Evolutionary conservation across 1,284 basidiomycete genomes (phyloP).

Genomic region (Microbotryum silenes-acaulis): DNA sequence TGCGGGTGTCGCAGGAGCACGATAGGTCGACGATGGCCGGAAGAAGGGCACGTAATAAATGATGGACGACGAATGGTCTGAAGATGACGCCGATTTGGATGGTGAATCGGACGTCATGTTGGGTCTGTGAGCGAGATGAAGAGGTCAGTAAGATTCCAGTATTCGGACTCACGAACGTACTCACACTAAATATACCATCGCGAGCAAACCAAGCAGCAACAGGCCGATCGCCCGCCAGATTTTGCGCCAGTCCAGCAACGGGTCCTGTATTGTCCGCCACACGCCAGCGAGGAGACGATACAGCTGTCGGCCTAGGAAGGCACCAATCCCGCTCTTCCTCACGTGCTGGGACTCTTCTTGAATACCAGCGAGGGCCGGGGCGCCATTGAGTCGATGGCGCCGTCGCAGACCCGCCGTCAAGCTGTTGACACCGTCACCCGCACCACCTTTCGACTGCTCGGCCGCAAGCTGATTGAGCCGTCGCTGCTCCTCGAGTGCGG

Average conservation of each 20-base stretch:
- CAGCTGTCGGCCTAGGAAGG: constrained; percentile 14
- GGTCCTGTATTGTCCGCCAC: constrained; percentile 14
- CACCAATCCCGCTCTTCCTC: neutral
- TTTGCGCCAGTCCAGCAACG: constrained; percentile 31
- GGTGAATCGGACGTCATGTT: too few species aligned
- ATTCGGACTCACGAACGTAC: too few species aligned
- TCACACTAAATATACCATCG: too few species aligned
- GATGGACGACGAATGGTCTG: neutral
- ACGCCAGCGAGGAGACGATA: neutral
- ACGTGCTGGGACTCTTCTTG: neutral
- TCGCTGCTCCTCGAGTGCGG: constrained; percentile 17
- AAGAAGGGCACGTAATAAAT: constrained; percentile 8
- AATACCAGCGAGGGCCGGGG: constrained; percentile 1
- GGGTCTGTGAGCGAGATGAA: too few species aligned
- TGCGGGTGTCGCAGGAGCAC: constrained; percentile 52
- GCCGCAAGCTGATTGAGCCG: neutral
- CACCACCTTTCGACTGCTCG: neutral
- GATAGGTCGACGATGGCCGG: constrained; percentile 34
- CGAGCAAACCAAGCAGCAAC: too few species aligned
- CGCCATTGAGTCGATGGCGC: neutral
- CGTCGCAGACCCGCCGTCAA: neutral
- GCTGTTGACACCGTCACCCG: neutral
- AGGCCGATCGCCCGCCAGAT: constrained; percentile 45
- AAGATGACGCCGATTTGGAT: neutral
- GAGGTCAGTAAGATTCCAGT: too few species aligned